Evolutionary conservation across 1,139 yeast genomes (phyloP).

Genomic region (Zygoascus sp.): DNA sequence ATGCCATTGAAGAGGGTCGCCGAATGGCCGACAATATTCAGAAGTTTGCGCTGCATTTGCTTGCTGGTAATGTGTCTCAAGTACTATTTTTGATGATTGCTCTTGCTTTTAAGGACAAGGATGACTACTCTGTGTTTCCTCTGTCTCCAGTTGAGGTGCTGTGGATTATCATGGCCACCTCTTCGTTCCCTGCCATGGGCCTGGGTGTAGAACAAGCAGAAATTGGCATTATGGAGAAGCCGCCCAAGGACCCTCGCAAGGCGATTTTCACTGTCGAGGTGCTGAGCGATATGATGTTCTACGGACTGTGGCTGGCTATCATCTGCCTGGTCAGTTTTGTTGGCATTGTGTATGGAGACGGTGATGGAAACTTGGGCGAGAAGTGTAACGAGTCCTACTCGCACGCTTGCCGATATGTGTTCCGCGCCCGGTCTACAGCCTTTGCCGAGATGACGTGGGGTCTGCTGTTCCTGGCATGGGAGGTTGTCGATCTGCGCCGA

Average conservation of each 20-base stretch:
- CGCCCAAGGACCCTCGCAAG: slow-evolving; percentile 55
- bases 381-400: slow-evolving; percentile 54
- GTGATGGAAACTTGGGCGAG: slow-evolving; percentile 62
- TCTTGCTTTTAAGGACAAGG: slow-evolving; percentile 58
- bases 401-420: slow-evolving; percentile 58
- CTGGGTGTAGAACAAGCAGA: slow-evolving; percentile 67
- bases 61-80: slow-evolving; percentile 77
- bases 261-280: slow-evolving; percentile 68
- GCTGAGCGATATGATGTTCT: slow-evolving; percentile 66
- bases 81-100: slow-evolving; percentile 69
- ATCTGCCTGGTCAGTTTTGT: slow-evolving; percentile 68
- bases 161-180: slow-evolving; percentile 75
- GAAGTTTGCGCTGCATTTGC: slow-evolving; percentile 72
- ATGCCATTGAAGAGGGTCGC: slow-evolving; percentile 79
- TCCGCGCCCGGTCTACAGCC: slow-evolving; percentile 73
- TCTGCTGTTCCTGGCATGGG: slow-evolving; percentile 84
- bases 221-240: slow-evolving; percentile 60
- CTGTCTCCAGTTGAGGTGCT: slow-evolving; percentile 74
- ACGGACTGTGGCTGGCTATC: slow-evolving; percentile 70
- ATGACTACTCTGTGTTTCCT: slow-evolving; percentile 66
- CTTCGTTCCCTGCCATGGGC: slow-evolving; percentile 88
- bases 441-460: slow-evolving; percentile 91
- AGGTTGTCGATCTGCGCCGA: slow-evolving; percentile 70
- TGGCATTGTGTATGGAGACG: slow-evolving; percentile 55
- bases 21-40: slow-evolving; percentile 78